Conservation (phyloP, 2,329 filamentous ascomycete genomes). For the Stagonosporopsis cucurbitacearum region DNA sequence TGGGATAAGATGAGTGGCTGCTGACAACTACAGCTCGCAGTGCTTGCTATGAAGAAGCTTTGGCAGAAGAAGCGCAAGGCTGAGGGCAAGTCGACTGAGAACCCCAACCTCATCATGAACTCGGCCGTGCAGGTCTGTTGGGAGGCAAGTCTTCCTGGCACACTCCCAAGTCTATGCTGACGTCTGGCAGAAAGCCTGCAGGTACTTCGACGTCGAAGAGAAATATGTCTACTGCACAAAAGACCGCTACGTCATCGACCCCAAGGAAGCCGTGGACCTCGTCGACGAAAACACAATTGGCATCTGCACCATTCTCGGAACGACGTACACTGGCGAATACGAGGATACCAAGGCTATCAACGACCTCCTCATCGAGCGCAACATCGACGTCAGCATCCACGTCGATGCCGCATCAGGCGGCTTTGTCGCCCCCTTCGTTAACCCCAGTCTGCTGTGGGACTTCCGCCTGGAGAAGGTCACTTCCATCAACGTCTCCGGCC, state of each 20-base stretch:
- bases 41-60: slow-evolving; percentile 91
- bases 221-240: slow-evolving; percentile 72
- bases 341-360: slow-evolving; percentile 94
- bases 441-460: slow-evolving; percentile 86
- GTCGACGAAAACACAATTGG: slow-evolving; percentile 80
- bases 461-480: slow-evolving; percentile 88
- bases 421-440: slow-evolving; percentile 91
- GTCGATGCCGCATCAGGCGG: slow-evolving; percentile 92
- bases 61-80: slow-evolving; percentile 89
- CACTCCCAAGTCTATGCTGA: not conserved
- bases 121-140: slow-evolving; percentile 96
- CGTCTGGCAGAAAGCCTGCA: slow-evolving; percentile 62
- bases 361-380: slow-evolving; percentile 77
- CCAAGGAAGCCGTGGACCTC: slow-evolving; percentile 65
- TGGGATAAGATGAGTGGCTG: not conserved
- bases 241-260: slow-evolving; percentile 68
- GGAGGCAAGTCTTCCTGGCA: slow-evolving; percentile 59
- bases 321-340: slow-evolving; percentile 92
- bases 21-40: slow-evolving; percentile 60
- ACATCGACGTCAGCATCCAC: slow-evolving; percentile 85
- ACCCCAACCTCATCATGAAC: slow-evolving; percentile 94
- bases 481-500: slow-evolving; percentile 92
- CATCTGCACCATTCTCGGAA: slow-evolving; percentile 87
- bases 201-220: slow-evolving; percentile 94
- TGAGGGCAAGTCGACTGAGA: slow-evolving; percentile 78